Evolutionary conservation across 2,329 filamentous ascomycete species (phyloP).

Genomic region (Hymenoscyphus infarciens): DNA sequence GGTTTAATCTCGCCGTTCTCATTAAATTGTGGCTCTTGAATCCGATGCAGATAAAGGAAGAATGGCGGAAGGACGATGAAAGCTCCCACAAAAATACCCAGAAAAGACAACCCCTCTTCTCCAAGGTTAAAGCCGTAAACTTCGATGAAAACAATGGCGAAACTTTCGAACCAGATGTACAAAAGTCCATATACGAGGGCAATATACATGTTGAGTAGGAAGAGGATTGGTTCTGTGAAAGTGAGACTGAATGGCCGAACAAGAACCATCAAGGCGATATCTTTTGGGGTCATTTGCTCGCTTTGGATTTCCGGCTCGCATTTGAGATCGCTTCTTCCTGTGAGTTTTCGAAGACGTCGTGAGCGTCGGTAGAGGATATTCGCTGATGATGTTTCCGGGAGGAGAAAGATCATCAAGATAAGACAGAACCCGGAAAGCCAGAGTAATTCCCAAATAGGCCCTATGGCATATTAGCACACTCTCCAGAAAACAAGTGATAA

Average conservation of each 20-base stretch:
- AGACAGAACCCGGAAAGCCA: constrained; percentile 56
- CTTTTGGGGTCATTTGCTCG: constrained; percentile 40
- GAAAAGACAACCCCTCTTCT: constrained; percentile 55
- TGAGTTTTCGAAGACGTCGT: constrained; percentile 52
- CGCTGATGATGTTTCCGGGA: constrained; percentile 57
- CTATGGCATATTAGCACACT: neutral
- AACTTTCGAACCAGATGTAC: constrained; percentile 62
- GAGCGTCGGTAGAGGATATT: constrained; percentile 59
- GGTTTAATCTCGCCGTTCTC: constrained; percentile 47
- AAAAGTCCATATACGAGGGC: constrained; percentile 59
- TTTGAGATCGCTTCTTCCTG: constrained; percentile 50
- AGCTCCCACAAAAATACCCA: constrained; percentile 50
- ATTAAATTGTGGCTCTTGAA: constrained; percentile 45
- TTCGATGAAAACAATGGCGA: constrained; percentile 55
- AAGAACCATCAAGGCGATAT: constrained; percentile 50
- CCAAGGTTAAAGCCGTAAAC: constrained; percentile 58
- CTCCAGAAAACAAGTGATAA: neutral
- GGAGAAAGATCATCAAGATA: constrained; percentile 53
- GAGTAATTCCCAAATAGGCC: constrained; percentile 58
- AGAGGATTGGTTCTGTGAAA: constrained; percentile 57
- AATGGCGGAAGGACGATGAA: constrained; percentile 48
- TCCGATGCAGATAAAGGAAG: constrained; percentile 47
- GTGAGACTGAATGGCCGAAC: constrained; percentile 57
- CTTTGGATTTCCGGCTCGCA: constrained; percentile 57
- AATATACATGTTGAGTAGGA: constrained; percentile 60